These are phyloP conservation scores for Pichia kluyveri DNA, from an alignment of 805 yeast species.

Conservation along the genomic window DNA sequence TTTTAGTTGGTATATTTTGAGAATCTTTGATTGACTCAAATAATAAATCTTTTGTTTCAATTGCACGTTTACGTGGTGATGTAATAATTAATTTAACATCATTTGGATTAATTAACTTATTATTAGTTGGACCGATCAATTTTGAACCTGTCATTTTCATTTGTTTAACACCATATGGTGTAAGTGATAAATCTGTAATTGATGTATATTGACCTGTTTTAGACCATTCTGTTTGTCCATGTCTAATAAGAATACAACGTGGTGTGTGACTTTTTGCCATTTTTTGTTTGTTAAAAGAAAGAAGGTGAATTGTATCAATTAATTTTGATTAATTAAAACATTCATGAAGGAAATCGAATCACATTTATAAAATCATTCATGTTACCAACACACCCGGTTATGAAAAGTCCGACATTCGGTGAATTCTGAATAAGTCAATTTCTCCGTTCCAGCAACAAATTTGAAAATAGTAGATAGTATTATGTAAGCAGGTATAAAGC, in stretches of 20 bases:
- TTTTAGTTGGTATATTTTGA: conserved; percentile 34
- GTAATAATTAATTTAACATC: conserved; percentile 56
- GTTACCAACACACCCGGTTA: too few relatives aligned
- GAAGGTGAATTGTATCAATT: too few relatives aligned
- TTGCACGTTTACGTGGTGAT: conserved; percentile 79
- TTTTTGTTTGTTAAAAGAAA: not conserved
- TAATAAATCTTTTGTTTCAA: conserved; percentile 60
- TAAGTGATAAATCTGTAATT: conserved; percentile 69
- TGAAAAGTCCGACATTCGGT: too few relatives aligned
- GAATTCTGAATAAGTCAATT: too few relatives aligned
- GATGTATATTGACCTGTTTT: conserved; percentile 90
- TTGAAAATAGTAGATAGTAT: too few relatives aligned
- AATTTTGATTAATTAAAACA: too few relatives aligned
- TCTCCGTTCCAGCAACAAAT: too few relatives aligned
- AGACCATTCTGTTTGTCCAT: conserved; percentile 95
- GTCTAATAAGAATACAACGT: conserved; percentile 65
- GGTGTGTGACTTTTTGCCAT: conserved; percentile 38
- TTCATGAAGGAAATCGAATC: too few relatives aligned
- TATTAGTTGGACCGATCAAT: conserved; percentile 48
- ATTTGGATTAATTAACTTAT: conserved; percentile 51
- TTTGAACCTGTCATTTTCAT: conserved; percentile 66
- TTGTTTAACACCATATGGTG: conserved; percentile 68
- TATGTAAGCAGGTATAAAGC: too few relatives aligned
- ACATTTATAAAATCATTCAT: too few relatives aligned
- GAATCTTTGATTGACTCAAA: conserved; percentile 24